Conservation (phyloP, 225 moss, liverwort and hornwort genomes). For the Climacium dendroides region DNA sequence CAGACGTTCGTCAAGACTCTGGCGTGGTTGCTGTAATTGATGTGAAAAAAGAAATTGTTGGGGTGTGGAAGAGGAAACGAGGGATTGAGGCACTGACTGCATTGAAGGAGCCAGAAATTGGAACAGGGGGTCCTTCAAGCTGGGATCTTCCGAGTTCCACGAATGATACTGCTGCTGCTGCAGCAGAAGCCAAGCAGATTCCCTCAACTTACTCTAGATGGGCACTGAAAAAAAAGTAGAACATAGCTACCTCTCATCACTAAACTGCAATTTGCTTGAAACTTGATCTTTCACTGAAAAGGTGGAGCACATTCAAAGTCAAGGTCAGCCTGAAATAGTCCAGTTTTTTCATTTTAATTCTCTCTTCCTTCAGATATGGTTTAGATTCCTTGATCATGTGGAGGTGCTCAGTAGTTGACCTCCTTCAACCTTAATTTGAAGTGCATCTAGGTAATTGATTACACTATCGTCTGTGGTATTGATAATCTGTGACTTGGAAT, state of each 20-base stretch:
- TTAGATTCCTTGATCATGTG: background rate
- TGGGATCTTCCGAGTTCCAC: conserved; percentile 37
- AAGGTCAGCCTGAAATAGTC: background rate
- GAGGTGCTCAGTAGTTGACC: background rate
- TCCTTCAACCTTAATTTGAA: background rate
- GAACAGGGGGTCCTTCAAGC: conserved; percentile 65
- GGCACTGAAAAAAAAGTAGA: conserved; percentile 54
- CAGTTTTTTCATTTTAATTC: background rate
- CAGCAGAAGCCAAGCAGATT: background rate
- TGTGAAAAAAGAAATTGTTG: conserved; percentile 5
- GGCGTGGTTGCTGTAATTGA: conserved; percentile 58
- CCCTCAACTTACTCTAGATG: conserved; percentile 50
- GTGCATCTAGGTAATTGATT: background rate
- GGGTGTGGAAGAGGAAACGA: conserved; percentile 21
- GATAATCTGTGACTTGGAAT: background rate
- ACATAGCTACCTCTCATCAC: background rate
- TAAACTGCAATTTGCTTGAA: background rate
- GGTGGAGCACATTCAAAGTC: background rate
- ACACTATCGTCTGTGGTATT: background rate
- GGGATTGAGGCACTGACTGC: conserved; percentile 16
- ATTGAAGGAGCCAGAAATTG: conserved; percentile 41
- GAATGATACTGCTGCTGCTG: background rate
- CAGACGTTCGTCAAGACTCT: conserved; percentile 23
- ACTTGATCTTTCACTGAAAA: background rate
- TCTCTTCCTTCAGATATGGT: background rate